Percentiles rank a stretch among this genome's conserved stretches.
phyloP scores from a whole-genome alignment of 306 rosid species.

The Quercus ilex region DNA sequence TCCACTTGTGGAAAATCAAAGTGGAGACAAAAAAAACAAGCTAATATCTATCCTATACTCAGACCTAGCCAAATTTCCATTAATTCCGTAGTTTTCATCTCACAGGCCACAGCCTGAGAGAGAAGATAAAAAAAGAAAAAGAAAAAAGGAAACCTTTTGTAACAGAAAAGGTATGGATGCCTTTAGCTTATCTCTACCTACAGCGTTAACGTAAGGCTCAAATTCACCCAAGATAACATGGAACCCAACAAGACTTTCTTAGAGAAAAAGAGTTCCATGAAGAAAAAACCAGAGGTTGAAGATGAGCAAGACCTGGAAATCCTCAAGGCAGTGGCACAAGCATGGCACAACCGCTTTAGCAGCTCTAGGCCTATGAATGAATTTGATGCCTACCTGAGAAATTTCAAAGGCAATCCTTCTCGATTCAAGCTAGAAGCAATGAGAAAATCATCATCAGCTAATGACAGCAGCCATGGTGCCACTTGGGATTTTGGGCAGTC shows the following conservation, averaged over 20 bases:
- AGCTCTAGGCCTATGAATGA: conserved; percentile 46
- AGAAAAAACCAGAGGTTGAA: conserved; percentile 37
- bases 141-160: neutral
- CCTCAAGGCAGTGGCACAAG: conserved; percentile 90
- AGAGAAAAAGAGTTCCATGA: conserved; percentile 35
- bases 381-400: conserved; percentile 52
- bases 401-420: conserved; percentile 50
- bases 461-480: neutral
- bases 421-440: conserved; percentile 65
- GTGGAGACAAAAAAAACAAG: conserved; percentile 14
- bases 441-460: neutral
- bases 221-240: conserved; percentile 25
- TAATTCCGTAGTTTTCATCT: neutral
- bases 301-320: conserved; percentile 48
- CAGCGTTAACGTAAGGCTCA: conserved; percentile 38
- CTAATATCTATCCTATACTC: neutral
- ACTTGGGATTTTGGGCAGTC: conserved; percentile 76
- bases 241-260: conserved; percentile 26
- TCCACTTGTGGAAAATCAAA: too few relatives aligned
- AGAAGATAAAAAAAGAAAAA: conserved; percentile 32
- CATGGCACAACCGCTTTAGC: conserved; percentile 65
- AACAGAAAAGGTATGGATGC: neutral
- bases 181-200: conserved; percentile 29
- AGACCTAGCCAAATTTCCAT: neutral
- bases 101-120: conserved; percentile 11